phyloP scores from a whole-genome alignment of 2,329 filamentous ascomycete genomes.

The Ceratocystis cacaofunesta region DNA sequence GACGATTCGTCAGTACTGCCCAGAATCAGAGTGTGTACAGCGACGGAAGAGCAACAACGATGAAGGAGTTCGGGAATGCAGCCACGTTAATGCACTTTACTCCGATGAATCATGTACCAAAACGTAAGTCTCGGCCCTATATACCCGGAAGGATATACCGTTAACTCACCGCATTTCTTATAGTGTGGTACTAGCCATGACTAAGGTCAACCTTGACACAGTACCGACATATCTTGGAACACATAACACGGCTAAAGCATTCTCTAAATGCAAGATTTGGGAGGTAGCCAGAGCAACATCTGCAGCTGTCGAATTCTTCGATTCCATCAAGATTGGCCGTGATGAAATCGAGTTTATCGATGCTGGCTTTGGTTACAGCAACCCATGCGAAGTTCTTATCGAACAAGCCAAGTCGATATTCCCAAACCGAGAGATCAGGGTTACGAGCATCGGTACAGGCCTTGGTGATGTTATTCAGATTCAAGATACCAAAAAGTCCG shows the following conservation, averaged over 20 bases:
- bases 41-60: neutral
- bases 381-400: constrained; percentile 23
- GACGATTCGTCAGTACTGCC: neutral
- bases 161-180: neutral
- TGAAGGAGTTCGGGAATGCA: neutral
- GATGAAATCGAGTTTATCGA: constrained; percentile 23
- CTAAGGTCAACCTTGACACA: constrained; percentile 11
- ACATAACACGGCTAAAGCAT: constrained; percentile 19
- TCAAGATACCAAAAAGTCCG: constrained; percentile 9
- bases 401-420: constrained; percentile 21
- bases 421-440: constrained; percentile 16
- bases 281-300: constrained; percentile 23
- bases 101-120: neutral
- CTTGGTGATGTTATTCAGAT: constrained; percentile 19
- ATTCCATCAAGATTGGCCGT: constrained; percentile 21
- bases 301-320: constrained; percentile 23
- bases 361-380: constrained; percentile 23
- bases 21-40: neutral
- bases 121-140: neutral
- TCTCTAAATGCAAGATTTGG: constrained; percentile 22
- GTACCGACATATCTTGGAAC: constrained; percentile 20
- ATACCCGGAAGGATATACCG: neutral
- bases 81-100: neutral
- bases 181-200: neutral
- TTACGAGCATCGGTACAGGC: constrained; percentile 23